These are phyloP conservation scores for Citrus sinensis DNA, from an alignment of 345 rosid genomes.

Conservation along the genomic window DVS_A1.0 CM039165.1:9047001-9047500, in stretches of 20 bases:
- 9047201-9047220: neutral
- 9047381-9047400: constrained; percentile 52
- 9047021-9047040: neutral
- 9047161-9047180: neutral
- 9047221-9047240: neutral
- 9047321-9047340: constrained; percentile 83
- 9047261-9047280: neutral
- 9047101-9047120: neutral
- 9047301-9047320: constrained; percentile 63
- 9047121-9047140: neutral
- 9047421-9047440: constrained; percentile 63
- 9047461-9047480: neutral
- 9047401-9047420: constrained; percentile 88
- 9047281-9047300: constrained; percentile 70
- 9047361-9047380: constrained; percentile 66
- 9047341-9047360: constrained; percentile 80
- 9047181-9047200: neutral
- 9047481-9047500: neutral
- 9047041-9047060: neutral
- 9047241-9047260: neutral
- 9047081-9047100: neutral
- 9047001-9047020: neutral
- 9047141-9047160: neutral
- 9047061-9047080: neutral
- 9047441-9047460: neutral